Evolutionary conservation across 495 filamentous ascomycete species (phyloP).

Genomic region (Aspergillus carlsbadensis): DNA sequence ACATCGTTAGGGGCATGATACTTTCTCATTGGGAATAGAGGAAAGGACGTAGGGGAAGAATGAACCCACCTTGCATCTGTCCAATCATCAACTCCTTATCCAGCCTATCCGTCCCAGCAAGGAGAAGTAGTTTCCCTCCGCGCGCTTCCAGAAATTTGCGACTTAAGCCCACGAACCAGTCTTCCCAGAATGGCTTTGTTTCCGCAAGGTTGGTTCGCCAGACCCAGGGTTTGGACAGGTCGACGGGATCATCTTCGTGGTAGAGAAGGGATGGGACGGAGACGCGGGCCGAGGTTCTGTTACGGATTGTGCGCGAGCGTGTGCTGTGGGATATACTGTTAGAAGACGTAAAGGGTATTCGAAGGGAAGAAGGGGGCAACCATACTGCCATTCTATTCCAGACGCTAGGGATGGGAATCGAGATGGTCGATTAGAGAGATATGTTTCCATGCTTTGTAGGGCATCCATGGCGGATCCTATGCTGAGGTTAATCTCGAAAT

Average conservation of each 20-base stretch:
- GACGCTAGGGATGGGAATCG: conserved; percentile 71
- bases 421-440: conserved; percentile 78
- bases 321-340: conserved; percentile 42
- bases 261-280: conserved; percentile 83
- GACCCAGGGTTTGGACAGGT: conserved; percentile 54
- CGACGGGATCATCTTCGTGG: conserved; percentile 38
- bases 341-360: conserved; percentile 2
- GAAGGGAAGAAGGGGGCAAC: conserved; percentile 3
- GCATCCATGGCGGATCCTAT: conserved; percentile 79
- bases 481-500: background rate
- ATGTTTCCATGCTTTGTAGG: conserved; percentile 90
- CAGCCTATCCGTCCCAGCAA: conserved; percentile 91
- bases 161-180: conserved; percentile 88
- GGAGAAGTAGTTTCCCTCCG: conserved; percentile 85
- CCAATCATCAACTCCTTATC: conserved; percentile 96
- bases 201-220: conserved; percentile 85
- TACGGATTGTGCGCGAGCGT: conserved; percentile 84
- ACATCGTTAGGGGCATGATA: background rate
- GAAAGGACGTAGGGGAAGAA: background rate
- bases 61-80: conserved; percentile 85
- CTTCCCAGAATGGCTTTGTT: conserved; percentile 91
- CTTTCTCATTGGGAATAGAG: background rate
- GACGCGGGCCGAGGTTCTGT: conserved; percentile 71
- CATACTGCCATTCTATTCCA: conserved; percentile 91
- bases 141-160: conserved; percentile 80